phyloP scores from a whole-genome alignment of 768 basidiomycete species.

The Podaxis carcinomalis region DNA sequence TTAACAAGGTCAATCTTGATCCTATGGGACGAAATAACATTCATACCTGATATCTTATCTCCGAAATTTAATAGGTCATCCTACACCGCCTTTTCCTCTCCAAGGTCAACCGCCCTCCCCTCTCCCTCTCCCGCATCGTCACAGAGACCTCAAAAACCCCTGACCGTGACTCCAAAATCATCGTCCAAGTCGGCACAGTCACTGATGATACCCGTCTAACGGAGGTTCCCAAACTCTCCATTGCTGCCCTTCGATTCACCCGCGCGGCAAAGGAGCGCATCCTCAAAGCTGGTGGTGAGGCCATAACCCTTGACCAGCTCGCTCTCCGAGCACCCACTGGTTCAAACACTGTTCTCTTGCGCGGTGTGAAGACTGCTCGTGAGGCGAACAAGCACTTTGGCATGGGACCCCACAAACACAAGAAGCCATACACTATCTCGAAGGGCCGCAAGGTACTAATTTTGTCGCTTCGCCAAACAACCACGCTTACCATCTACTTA shows the following conservation, averaged over 20 bases:
- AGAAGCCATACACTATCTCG: constrained; percentile 93
- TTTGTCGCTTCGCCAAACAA: not conserved
- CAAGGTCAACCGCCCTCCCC: constrained; percentile 94
- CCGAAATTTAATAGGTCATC: constrained; percentile 55
- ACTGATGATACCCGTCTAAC: constrained; percentile 92
- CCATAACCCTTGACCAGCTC: constrained; percentile 93
- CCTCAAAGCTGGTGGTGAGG: constrained; percentile 92
- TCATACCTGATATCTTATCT: constrained; percentile 5
- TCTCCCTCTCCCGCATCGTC: constrained; percentile 90
- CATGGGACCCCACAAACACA: constrained; percentile 97
- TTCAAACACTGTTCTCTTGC: constrained; percentile 88
- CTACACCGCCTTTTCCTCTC: constrained; percentile 96
- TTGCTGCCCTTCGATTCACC: constrained; percentile 96
- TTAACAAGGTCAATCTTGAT: constrained; percentile 74
- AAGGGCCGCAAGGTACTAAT: constrained; percentile 86
- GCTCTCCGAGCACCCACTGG: constrained; percentile 93
- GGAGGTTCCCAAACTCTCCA: constrained; percentile 82
- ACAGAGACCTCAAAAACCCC: constrained; percentile 70
- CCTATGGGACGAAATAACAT: not conserved
- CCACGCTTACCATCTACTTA: constrained; percentile 20
- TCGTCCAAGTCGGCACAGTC: constrained; percentile 88
- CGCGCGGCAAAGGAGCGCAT: constrained; percentile 91
- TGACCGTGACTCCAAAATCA: constrained; percentile 73
- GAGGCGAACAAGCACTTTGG: constrained; percentile 99
- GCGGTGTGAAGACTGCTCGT: constrained; percentile 89